Base-by-base conservation (phyloP, 805 yeast species). In the Schizosaccharomyces pombe region DNA sequence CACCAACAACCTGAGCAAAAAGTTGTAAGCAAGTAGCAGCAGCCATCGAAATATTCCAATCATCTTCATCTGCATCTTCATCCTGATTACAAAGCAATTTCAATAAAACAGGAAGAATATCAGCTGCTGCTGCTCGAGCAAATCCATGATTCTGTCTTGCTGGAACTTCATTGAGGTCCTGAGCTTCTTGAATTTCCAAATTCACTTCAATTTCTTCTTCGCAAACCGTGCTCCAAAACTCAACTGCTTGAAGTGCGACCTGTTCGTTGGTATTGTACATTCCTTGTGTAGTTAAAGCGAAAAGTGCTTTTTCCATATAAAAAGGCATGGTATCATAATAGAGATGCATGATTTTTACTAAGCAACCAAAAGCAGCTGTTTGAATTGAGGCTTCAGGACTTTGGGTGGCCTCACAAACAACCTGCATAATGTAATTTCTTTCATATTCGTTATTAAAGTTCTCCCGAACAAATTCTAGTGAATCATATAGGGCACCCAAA, bases 151-250 rank as follows among this genome's bases (percentile, higher is more conserved):
- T 73, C 47, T 72, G 70, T 51, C 77, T 68, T 16, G 73, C 76
- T 5, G 67, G 65, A 43, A 63, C 63, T 14, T 69, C 68, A 52
- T 74, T 72, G 55, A 72, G 73, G 49, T 76, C 77, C 61, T 54
- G 54, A 24, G 56, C 54, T 40, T 47, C 58, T 12, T 55, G 61
- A 52, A 78, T 79, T 59, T 76, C 63, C 57, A 76, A 67, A 16
- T 82, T 77, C 57, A 84, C 78, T 58, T 85, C 95, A 58, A 83
- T 73, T 68, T 91, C 98, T 64, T 82, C 95, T 70, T 91, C 98
- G 71, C 97, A 87, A n/a, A 91, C 91, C n/a, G 98, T 85, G 57
- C 89, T 79, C 98, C 98, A 91, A 66, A 91, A 89, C 70, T 91
- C 98, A 56, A 91, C 91, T 31, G 98, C 96, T 96, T 89, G 87